Conservation (phyloP, 495 filamentous ascomycete species). For the Aspergillus hancockii region DNA sequence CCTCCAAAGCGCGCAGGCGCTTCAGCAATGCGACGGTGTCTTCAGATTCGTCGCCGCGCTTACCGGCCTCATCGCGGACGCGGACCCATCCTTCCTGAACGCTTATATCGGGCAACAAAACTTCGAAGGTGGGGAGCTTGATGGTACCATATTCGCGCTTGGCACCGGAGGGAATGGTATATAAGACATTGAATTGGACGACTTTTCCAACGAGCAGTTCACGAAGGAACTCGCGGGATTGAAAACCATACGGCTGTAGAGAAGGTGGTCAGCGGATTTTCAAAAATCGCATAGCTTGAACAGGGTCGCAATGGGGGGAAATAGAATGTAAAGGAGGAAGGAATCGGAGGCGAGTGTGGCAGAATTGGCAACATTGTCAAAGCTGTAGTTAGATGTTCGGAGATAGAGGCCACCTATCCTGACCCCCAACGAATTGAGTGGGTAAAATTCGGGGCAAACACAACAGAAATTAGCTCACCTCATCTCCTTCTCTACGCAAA, state of each 20-base stretch:
- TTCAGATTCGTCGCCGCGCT: constrained; percentile 77
- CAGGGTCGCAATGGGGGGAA: not conserved
- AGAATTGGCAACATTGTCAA: not conserved
- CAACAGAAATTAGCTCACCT: constrained; percentile 52
- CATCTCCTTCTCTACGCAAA: constrained; percentile 84
- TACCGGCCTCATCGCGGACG: constrained; percentile 86
- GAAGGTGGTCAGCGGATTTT: constrained; percentile 7
- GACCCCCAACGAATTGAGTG: not conserved
- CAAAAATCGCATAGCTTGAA: not conserved
- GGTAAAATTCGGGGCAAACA: constrained; percentile 10
- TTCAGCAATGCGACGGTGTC: constrained; percentile 70
- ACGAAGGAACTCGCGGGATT: constrained; percentile 89
- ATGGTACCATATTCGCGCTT: constrained; percentile 87
- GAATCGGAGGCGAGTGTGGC: not conserved
- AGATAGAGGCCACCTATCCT: constrained; percentile 14
- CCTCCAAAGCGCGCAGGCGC: constrained; percentile 73
- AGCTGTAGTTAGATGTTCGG: not conserved
- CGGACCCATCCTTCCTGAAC: constrained; percentile 88
- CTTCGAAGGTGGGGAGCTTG: constrained; percentile 67
- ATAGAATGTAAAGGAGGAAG: not conserved
- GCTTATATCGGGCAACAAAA: constrained; percentile 72
- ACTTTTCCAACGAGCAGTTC: constrained; percentile 81
- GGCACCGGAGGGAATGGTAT: constrained; percentile 75
- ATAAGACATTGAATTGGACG: constrained; percentile 78
- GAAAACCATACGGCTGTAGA: constrained; percentile 74